phyloP scores from a whole-genome alignment of 768 basidiomycete genomes.

The Tricholoma terreum region DNA sequence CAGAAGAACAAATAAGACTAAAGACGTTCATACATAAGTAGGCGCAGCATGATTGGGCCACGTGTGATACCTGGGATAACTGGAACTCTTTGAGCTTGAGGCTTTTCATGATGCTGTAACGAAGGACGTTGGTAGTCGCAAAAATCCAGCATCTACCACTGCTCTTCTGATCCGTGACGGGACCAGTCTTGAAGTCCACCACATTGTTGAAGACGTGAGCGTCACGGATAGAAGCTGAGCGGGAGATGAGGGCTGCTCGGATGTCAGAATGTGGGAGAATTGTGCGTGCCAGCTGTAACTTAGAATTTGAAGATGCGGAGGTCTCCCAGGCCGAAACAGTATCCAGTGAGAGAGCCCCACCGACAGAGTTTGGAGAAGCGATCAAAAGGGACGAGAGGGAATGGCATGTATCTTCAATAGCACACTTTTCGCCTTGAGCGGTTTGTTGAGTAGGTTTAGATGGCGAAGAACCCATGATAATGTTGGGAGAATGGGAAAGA shows the following conservation, averaged over 20 bases:
- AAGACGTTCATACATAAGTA: not conserved
- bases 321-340: constrained; percentile 71
- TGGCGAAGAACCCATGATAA: constrained; percentile 27
- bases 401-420: constrained; percentile 18
- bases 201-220: constrained; percentile 80
- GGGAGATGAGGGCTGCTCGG: constrained; percentile 57
- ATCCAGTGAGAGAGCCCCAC: constrained; percentile 58
- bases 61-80: constrained; percentile 66
- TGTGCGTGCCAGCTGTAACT: constrained; percentile 71
- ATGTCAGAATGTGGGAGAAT: constrained; percentile 71
- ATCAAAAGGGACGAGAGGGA: constrained; percentile 30
- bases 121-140: constrained; percentile 83
- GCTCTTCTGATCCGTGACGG: constrained; percentile 83
- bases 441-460: constrained; percentile 23
- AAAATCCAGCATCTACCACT: constrained; percentile 96
- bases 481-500: no score
- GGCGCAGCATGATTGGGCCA: not conserved
- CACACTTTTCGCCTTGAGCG: constrained; percentile 33
- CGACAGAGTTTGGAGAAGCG: constrained; percentile 43
- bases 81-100: constrained; percentile 87
- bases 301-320: constrained; percentile 49
- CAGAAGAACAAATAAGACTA: constrained; percentile 93
- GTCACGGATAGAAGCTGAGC: constrained; percentile 59
- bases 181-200: constrained; percentile 77
- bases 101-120: constrained; percentile 82